Evolutionary conservation across 2,329 filamentous ascomycete genomes (phyloP), one percentile per base, ranked within the genome.

Genomic region (Samsoniella hepiali): DNA sequence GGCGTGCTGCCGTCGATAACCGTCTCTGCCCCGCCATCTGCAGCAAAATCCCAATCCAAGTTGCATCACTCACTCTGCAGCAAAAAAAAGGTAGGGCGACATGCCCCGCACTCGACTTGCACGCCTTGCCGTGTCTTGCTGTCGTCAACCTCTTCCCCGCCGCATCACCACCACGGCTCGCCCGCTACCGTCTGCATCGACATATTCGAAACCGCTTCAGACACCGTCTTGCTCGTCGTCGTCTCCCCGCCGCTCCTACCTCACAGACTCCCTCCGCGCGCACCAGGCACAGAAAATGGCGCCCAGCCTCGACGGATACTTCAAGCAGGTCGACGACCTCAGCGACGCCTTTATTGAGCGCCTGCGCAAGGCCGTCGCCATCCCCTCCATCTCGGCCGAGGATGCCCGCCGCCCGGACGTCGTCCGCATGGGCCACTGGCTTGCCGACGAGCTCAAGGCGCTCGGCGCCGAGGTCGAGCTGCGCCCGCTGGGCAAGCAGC

Each of bases 371-470:
- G 95, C 95, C 62, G 95, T 99, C 65, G 94, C 93, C 59, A 99
- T 99, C 72, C 95, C 95, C 27, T 99, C 95, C 67, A 85, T 99
- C 75, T 98, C 94, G 40, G 91, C 94, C 55, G 93, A 97, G 67
- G 92, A 95, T 73, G 89, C 90, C 69, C 89, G 91, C 73, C 88
- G 95, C 65, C 88, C 88, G 62, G 93, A 99, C 83, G 95, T 99
- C 67, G 87, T 99, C 73, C 91, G 89, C 81, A 99, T 99, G 95
- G 95, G 91, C 71, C 84, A 97, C 72, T 99, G 89, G 76, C 89
- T 99, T 67, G 91, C 88, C 67, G 81, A 83, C 59, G 91, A 98
- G 81, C 88, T 99, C 69, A 89, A 88, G 77, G 80, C 82, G 27
- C 86, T 99, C 32, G 95, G 95, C 65, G 95, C 93, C 68, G 84